Evolutionary conservation across 2,329 filamentous ascomycete genomes (phyloP).

Genomic region (Botrytis tulipae): DNA sequence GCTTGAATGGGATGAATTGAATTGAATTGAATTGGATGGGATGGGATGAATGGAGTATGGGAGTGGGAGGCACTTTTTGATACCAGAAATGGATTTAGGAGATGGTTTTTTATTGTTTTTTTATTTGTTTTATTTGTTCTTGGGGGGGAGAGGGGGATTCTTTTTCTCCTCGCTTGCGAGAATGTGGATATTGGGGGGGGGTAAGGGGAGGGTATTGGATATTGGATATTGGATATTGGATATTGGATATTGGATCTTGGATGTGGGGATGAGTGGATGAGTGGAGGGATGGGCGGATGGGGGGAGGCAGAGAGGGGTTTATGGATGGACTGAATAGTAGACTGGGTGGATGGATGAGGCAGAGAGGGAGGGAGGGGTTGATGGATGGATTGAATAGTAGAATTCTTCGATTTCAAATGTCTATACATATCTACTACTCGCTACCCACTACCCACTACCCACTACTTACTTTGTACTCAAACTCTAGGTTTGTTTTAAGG

Average conservation of each 20-base stretch:
- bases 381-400: neutral
- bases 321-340: neutral
- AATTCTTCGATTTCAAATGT: neutral
- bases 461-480: neutral
- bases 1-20: neutral
- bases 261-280: neutral
- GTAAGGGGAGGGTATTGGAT: no score
- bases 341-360: no score
- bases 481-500: neutral
- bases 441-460: neutral
- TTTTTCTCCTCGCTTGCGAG: no score
- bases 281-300: no score
- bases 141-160: no score
- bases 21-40: neutral
- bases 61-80: slow-evolving; percentile 7
- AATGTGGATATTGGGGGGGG: neutral
- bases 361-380: no score
- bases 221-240: neutral
- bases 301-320: no score
- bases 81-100: slow-evolving; percentile 16
- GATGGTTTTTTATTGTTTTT: neutral
- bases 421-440: slow-evolving; percentile 1
- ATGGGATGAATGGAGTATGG: slow-evolving; percentile 25
- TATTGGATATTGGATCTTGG: neutral
- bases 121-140: neutral